Evolutionary conservation across 2,329 filamentous ascomycete species (phyloP).

Genomic region (Penicillium sp.): DNA sequence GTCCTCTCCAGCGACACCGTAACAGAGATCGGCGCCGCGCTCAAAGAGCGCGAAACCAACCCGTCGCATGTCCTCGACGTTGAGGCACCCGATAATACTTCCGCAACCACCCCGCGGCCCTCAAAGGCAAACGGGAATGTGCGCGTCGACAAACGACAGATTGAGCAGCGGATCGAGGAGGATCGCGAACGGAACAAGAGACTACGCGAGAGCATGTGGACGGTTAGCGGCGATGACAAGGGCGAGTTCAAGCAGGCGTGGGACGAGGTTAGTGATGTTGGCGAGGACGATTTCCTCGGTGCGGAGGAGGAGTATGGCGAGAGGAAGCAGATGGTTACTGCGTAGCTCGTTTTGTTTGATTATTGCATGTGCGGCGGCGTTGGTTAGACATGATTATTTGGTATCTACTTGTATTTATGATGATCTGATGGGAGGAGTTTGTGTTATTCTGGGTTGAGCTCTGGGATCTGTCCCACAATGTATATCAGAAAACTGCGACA

Average conservation of each 20-base stretch:
- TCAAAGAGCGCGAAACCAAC: conserved; percentile 71
- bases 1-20: conserved; percentile 74
- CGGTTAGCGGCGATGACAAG: conserved; percentile 62
- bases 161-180: conserved; percentile 95
- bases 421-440: too few relatives aligned
- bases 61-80: conserved; percentile 55
- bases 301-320: conserved; percentile 69
- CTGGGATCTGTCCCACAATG: too few relatives aligned
- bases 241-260: conserved; percentile 77
- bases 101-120: conserved; percentile 26
- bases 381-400: too few relatives aligned
- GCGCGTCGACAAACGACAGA: conserved; percentile 75
- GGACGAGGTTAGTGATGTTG: conserved; percentile 82
- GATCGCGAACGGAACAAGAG: conserved; percentile 93
- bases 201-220: conserved; percentile 88
- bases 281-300: conserved; percentile 77
- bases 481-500: too few relatives aligned
- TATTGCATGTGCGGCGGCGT: conserved; percentile 5
- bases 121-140: conserved; percentile 35
- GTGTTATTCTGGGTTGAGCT: too few relatives aligned
- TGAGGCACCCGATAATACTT: conserved; percentile 32
- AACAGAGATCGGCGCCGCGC: conserved; percentile 72
- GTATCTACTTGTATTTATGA: too few relatives aligned
- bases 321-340: conserved; percentile 43
- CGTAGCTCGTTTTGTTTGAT: not conserved